These are phyloP conservation scores for Botryosphaeria dothidea DNA, from an alignment of 2,329 filamentous ascomycete genomes.

Conservation along the genomic window DNA sequence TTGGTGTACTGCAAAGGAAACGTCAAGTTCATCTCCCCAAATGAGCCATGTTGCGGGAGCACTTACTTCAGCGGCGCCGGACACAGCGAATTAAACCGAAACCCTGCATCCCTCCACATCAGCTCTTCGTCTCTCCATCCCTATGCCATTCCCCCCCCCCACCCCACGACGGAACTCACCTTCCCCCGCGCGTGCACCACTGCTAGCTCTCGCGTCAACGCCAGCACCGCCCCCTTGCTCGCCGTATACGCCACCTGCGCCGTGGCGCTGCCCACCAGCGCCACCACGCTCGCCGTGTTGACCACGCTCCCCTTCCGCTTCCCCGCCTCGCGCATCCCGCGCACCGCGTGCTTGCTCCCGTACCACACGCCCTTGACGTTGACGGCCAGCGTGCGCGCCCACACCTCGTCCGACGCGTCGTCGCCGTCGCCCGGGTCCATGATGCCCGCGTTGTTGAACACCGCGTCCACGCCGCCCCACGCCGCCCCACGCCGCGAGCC, in stretches of 20 bases:
- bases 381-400: background rate
- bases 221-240: background rate
- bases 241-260: background rate
- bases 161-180: too few relatives aligned
- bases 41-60: too few relatives aligned
- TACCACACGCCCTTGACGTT: background rate
- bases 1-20: background rate
- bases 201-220: background rate
- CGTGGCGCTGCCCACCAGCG: background rate
- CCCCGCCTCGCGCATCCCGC: background rate
- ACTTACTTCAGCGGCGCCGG: too few relatives aligned
- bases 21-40: too few relatives aligned
- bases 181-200: background rate
- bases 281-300: background rate
- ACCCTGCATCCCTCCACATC: too few relatives aligned
- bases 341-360: background rate
- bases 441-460: background rate
- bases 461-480: background rate
- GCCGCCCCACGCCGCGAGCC: too few relatives aligned
- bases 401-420: background rate
- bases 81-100: too few relatives aligned
- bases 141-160: too few relatives aligned
- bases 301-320: background rate
- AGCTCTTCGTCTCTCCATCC: too few relatives aligned
- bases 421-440: background rate